These are phyloP conservation scores for Colletotrichum viniferum DNA, from an alignment of 2,329 filamentous ascomycete genomes.

Conservation along the genomic window DNA sequence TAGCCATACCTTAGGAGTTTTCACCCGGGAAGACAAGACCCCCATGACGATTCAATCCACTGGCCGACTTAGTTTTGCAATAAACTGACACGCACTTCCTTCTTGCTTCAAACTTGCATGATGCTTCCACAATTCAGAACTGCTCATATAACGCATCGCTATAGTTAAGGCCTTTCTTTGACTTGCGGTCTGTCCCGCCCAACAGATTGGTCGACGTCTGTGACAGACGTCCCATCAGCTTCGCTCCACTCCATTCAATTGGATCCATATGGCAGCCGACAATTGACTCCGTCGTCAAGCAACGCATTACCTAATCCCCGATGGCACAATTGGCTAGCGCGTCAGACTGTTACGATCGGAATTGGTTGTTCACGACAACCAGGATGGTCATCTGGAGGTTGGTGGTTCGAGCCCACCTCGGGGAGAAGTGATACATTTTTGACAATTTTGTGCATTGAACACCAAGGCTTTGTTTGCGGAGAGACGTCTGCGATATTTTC, in stretches of 20 bases:
- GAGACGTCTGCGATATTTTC: fast-evolving
- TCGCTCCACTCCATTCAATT: neutral
- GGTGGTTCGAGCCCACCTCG: conserved; percentile 1
- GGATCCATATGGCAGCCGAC: neutral
- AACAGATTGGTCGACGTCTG: neutral
- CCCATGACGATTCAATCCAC: neutral
- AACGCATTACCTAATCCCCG: neutral
- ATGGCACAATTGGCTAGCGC: conserved; percentile 4
- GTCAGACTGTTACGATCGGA: neutral
- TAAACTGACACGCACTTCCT: neutral
- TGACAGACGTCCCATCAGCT: neutral
- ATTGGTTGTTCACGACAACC: neutral
- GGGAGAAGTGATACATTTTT: neutral
- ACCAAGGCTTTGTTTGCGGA: fast-evolving
- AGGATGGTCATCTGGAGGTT: neutral
- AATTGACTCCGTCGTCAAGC: neutral
- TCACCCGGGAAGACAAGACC: neutral
- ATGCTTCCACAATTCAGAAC: no score
- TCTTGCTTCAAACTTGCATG: neutral
- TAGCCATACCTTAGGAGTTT: no score
- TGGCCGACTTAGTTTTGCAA: neutral
- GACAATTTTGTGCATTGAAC: neutral
- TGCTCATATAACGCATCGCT: neutral
- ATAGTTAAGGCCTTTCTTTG: neutral
- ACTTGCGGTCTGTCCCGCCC: neutral